These are phyloP conservation scores for Discostella stelligeroides DNA, from an alignment of 108 stramenopile genomes.

Conservation along the genomic window DNA sequence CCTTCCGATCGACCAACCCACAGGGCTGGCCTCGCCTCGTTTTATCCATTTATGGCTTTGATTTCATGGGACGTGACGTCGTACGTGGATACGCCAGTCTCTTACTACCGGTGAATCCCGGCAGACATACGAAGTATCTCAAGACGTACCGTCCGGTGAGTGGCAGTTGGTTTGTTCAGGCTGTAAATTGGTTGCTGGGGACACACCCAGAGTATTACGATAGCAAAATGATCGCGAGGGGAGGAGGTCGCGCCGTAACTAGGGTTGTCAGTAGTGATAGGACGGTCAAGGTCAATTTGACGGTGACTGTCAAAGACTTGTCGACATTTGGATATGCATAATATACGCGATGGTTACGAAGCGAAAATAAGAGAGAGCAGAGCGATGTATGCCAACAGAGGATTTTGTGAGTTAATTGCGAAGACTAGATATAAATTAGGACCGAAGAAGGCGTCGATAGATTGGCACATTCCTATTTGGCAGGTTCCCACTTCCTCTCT, in stretches of 20 bases:
- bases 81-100: conserved; percentile 80
- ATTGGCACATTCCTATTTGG: no score
- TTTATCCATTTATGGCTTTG: conserved; percentile 72
- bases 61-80: conserved; percentile 78
- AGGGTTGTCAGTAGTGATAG: conserved; percentile 53
- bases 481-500: no score
- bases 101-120: conserved; percentile 66
- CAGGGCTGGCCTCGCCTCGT: conserved; percentile 89
- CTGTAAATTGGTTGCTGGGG: conserved; percentile 67
- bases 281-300: conserved; percentile 56
- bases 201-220: conserved; percentile 75
- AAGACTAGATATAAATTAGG: no score
- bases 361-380: no score
- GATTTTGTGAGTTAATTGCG: no score
- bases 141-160: conserved; percentile 72
- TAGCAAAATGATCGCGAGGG: conserved; percentile 54
- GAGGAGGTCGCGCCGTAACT: conserved; percentile 57
- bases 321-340: conserved; percentile 50
- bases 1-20: conserved; percentile 82
- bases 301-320: conserved; percentile 62
- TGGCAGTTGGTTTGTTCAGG: conserved; percentile 41
- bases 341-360: background rate
- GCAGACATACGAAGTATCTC: conserved; percentile 52
- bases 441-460: no score
- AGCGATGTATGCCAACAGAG: no score